These are phyloP conservation scores for Physaria fendleri DNA, from an alignment of 345 rosid species.

Conservation along the genomic window DNA sequence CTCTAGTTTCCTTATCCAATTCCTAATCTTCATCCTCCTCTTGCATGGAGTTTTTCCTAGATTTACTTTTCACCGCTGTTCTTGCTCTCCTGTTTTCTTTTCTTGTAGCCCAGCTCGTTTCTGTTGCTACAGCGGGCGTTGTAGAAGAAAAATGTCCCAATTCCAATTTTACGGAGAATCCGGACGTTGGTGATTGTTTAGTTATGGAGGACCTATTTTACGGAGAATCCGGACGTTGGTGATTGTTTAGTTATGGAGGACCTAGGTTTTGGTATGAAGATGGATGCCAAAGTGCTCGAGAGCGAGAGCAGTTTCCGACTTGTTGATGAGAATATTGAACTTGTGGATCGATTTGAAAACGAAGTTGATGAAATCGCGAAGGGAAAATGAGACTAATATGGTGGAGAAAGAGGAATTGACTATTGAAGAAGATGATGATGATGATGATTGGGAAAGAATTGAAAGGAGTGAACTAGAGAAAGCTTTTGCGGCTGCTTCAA, in stretches of 20 bases:
- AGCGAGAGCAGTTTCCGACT: conserved; percentile 31
- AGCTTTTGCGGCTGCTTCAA: conserved; percentile 46
- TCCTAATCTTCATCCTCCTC: too few relatives aligned
- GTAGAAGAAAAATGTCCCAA: neutral
- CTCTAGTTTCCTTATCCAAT: neutral
- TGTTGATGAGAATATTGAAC: conserved; percentile 27
- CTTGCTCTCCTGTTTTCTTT: conserved; percentile 57
- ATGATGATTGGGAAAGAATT: conserved; percentile 86
- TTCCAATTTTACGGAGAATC: conserved; percentile 1
- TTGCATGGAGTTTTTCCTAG: conserved; percentile 62
- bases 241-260: conserved; percentile 27
- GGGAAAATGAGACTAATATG: conserved; percentile 7
- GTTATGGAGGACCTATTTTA: too few relatives aligned
- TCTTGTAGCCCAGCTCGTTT: conserved; percentile 61
- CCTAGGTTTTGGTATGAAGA: conserved; percentile 19
- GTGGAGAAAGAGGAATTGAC: conserved; percentile 14
- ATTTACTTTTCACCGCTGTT: conserved; percentile 52
- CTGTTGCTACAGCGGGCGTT: too few relatives aligned
- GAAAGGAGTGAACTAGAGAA: conserved; percentile 84
- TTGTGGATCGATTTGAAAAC: conserved; percentile 38
- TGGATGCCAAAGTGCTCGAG: conserved; percentile 30
- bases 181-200: too few relatives aligned
- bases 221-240: conserved; percentile 17
- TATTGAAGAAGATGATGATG: conserved; percentile 7
- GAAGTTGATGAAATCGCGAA: conserved; percentile 26